Evolutionary conservation across 495 filamentous ascomycete genomes (phyloP).

Genomic region (Aspergillus olivimuriae): DNA sequence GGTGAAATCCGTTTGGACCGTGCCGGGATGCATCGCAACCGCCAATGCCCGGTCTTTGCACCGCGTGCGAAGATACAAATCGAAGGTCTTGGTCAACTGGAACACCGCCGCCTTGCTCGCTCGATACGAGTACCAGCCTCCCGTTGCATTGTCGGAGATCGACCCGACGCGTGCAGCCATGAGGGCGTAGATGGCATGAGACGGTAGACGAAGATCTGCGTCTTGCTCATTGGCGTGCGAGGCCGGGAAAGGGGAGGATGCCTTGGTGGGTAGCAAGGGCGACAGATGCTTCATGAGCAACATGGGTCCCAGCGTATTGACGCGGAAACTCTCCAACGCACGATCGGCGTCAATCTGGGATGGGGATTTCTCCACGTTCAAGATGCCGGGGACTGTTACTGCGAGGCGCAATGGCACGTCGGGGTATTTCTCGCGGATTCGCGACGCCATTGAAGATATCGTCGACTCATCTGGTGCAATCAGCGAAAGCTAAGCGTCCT

Average conservation of each 20-base stretch:
- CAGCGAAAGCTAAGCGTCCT: too few relatives aligned
- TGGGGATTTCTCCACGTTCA: constrained; percentile 69
- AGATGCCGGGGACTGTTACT: constrained; percentile 64
- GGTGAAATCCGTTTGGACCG: constrained; percentile 70
- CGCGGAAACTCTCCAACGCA: constrained; percentile 55
- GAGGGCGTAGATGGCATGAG: constrained; percentile 56
- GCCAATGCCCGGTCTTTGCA: constrained; percentile 55
- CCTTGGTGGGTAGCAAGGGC: constrained; percentile 55
- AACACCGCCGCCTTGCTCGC: constrained; percentile 68
- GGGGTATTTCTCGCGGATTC: constrained; percentile 41
- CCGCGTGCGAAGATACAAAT: constrained; percentile 52
- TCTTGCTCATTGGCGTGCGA: neutral
- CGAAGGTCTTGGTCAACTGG: constrained; percentile 63
- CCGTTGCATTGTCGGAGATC: constrained; percentile 59
- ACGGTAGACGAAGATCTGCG: constrained; percentile 16
- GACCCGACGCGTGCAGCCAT: constrained; percentile 75
- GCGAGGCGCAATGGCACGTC: constrained; percentile 58
- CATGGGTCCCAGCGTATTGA: constrained; percentile 68
- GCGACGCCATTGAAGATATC: constrained; percentile 31
- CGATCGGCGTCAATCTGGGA: constrained; percentile 49
- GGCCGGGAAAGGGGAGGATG: constrained; percentile 17
- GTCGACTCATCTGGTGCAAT: constrained; percentile 31
- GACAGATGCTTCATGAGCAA: constrained; percentile 70
- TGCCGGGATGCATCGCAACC: constrained; percentile 75
- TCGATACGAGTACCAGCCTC: constrained; percentile 75